Evolutionary conservation across 495 filamentous ascomycete genomes (phyloP).

Genomic region (Talaromyces proteolyticus): DNA sequence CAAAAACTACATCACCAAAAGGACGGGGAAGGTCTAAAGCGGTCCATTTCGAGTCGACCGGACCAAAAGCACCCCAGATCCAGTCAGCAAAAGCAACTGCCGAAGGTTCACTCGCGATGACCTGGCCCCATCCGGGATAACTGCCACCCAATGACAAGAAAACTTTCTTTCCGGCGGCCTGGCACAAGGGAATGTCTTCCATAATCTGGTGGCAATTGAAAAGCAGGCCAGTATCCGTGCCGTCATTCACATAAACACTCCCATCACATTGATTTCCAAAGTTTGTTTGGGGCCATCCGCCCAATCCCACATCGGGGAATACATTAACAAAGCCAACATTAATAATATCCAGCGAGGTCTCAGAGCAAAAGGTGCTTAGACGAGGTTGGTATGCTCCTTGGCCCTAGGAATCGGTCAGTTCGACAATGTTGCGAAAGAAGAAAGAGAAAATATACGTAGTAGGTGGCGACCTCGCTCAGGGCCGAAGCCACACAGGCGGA

Average conservation of each 20-base stretch:
- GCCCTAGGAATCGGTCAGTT: conserved; percentile 35
- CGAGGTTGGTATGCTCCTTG: conserved; percentile 39
- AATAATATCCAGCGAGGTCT: conserved; percentile 59
- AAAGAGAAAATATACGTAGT: background rate
- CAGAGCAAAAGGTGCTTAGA: conserved; percentile 52
- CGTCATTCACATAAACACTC: conserved; percentile 34
- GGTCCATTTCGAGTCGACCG: conserved; percentile 31
- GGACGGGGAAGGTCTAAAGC: conserved; percentile 42
- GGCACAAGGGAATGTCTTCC: conserved; percentile 59
- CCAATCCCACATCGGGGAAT: conserved; percentile 52
- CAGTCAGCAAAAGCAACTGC: conserved; percentile 50
- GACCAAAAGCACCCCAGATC: conserved; percentile 61
- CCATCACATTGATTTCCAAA: conserved; percentile 61
- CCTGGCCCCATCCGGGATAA: conserved; percentile 25
- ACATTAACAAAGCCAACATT: conserved; percentile 59
- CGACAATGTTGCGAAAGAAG: background rate
- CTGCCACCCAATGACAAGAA: conserved; percentile 61
- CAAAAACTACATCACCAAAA: conserved; percentile 53
- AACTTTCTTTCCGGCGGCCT: conserved; percentile 59
- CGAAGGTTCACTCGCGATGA: conserved; percentile 21
- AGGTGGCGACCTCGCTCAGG: background rate
- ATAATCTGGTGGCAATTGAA: conserved; percentile 45
- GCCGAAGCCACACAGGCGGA: background rate
- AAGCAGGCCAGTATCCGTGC: conserved; percentile 26
- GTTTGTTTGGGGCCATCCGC: conserved; percentile 53